These are phyloP conservation scores for Alternaria novae-zelandiae DNA, from an alignment of 2,329 filamentous ascomycete genomes.

Conservation along the genomic window DNA sequence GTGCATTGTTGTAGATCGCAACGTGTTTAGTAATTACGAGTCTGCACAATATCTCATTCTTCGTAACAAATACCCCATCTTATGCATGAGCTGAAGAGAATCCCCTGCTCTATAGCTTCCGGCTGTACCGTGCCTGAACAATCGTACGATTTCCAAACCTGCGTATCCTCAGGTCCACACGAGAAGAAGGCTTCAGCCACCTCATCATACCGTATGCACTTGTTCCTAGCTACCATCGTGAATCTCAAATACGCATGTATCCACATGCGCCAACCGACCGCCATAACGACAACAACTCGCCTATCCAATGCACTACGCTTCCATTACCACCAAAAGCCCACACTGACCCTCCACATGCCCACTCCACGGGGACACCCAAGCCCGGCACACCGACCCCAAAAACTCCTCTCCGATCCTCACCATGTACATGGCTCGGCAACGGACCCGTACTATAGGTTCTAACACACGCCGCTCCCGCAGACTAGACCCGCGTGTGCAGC, in stretches of 20 bases:
- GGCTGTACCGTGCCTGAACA: background rate
- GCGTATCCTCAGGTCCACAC: background rate
- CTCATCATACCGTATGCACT: background rate
- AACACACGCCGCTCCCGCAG: slow-evolving; percentile 16
- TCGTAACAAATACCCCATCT: background rate
- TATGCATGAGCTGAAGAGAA: background rate
- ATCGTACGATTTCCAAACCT: background rate
- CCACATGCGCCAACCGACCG: background rate
- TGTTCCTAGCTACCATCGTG: background rate
- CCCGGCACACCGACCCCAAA: slow-evolving; percentile 3
- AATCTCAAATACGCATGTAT: background rate
- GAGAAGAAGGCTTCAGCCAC: background rate
- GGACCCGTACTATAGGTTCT: slow-evolving; percentile 14
- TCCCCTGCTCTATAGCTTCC: background rate
- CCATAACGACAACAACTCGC: background rate
- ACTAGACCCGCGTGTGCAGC: background rate
- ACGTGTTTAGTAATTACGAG: background rate
- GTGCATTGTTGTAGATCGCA: slow-evolving; percentile 5
- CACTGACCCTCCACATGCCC: background rate
- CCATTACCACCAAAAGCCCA: background rate
- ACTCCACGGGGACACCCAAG: background rate
- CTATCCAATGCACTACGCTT: background rate
- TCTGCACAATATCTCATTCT: background rate
- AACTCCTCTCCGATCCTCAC: background rate
- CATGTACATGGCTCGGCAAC: background rate